Base-by-base conservation (phyloP, 2,329 filamentous ascomycete genomes). In the Trichoderma citrinoviride region DNA sequence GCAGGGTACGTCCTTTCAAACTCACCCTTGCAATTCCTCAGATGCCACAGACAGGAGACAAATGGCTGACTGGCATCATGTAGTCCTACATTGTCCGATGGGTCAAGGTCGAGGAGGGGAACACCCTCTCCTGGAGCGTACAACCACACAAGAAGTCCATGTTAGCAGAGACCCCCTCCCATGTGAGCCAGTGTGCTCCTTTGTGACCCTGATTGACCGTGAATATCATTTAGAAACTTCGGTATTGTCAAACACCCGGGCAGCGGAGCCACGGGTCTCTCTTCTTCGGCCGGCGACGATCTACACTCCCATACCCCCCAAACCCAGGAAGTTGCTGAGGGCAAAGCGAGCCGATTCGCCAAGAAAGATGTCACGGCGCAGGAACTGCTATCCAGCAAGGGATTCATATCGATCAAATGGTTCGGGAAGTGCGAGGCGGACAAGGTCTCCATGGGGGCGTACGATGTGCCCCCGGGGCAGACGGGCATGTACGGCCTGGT, bases 61-160 rank as follows among this genome's bases (percentile, higher is more conserved):
- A 61, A 64, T 23, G 49, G 66, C 72, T 75, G 70, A 74, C 65
- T 17, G 14, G 56, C 25, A n/a, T 43, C n/a, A 17, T 70, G 70
- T 70, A 98, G 95, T 97, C 93, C 69, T 99, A 99, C 80, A 93
- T 99, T 71, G 92, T 99, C 65, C 92, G 95, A 74, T 99, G 95
- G 94, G 91, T 97, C 71, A 90, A 92, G 75, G 94, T 97, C 71
- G 89, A 93, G 64, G 89, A 92, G 68, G 90, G 90, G 61, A 90
- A 97, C 77, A 97, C 93, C 57, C 93, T 99, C 72, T 97, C 93
- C 17, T 99, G 95, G 95, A 97, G 92, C 73, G 87, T 99, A 44
- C 93, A 98, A 75, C 95, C 95, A 49, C 93, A 98, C 77, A 98
- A 96, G 81, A 98, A 97, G 80, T 97, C 94, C 66, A 90, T 99